Conservation (phyloP, 441 rosid species). For the Syzygium malaccense region DNA sequence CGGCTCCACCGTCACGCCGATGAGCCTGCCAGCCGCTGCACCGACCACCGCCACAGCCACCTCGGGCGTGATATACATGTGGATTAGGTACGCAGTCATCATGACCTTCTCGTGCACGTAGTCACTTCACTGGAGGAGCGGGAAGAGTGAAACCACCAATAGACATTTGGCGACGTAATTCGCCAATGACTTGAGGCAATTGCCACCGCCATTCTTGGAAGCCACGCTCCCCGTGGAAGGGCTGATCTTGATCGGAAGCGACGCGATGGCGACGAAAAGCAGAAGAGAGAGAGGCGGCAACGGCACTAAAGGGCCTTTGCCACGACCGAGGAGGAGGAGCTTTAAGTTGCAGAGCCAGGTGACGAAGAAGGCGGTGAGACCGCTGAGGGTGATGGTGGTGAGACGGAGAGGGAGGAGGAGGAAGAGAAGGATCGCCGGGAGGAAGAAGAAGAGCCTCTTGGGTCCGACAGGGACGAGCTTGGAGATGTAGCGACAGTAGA, state of each 20-base stretch:
- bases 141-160: neutral
- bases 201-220: neutral
- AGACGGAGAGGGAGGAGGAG: neutral
- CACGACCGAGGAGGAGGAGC: neutral
- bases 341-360: neutral
- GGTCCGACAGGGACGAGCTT: neutral
- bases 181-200: neutral
- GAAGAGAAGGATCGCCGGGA: neutral
- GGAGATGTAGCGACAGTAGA: neutral
- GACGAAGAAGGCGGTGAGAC: neutral
- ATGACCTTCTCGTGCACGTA: neutral
- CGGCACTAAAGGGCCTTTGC: neutral
- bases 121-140: neutral
- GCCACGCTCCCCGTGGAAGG: accelerated
- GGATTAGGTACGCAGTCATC: neutral
- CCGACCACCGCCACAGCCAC: neutral
- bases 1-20: constrained; percentile 1
- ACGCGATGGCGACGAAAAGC: neutral
- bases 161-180: neutral
- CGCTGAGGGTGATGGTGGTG: neutral
- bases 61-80: neutral
- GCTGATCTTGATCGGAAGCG: neutral
- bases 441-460: neutral
- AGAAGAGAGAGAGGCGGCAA: neutral
- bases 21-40: constrained; percentile 3